These are phyloP conservation scores for Aureobasidium sp. DNA, from an alignment of 2,329 filamentous ascomycete species.

Conservation along the genomic window DNA sequence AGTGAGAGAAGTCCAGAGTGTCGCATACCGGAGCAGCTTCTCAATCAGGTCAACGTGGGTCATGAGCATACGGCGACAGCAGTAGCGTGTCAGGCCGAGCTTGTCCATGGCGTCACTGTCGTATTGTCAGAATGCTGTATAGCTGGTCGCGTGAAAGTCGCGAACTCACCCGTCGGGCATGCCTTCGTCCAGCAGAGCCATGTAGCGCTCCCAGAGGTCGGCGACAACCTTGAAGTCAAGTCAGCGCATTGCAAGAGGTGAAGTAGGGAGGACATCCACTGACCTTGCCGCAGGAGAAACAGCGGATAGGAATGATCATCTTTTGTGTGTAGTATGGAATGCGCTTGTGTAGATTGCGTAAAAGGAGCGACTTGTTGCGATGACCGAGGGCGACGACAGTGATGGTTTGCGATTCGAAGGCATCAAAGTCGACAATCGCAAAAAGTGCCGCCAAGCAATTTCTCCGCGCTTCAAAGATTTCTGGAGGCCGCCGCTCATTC, in stretches of 20 bases:
- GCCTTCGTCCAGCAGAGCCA: conserved; percentile 85
- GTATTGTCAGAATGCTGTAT: conserved; percentile 6
- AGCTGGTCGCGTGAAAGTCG: neutral
- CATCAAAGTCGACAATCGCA: neutral
- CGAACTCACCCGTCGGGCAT: conserved; percentile 35
- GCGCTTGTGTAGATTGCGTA: neutral
- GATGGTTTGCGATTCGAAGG: neutral
- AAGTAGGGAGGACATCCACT: conserved; percentile 24
- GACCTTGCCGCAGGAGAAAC: conserved; percentile 99
- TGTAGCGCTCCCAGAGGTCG: conserved; percentile 97
- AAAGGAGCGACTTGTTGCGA: neutral
- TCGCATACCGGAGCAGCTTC: conserved; percentile 87
- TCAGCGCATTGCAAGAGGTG: conserved; percentile 15
- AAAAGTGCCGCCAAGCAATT: conserved; percentile 11
- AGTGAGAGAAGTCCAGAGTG: neutral
- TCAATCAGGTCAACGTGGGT: conserved; percentile 99
- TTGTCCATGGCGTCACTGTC: conserved; percentile 94
- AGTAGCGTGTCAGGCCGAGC: conserved; percentile 94
- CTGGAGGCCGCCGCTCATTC: conserved; percentile 1
- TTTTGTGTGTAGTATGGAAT: neutral
- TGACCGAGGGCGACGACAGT: neutral
- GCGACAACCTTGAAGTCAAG: conserved; percentile 79
- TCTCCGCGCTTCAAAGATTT: conserved; percentile 10
- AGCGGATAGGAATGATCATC: conserved; percentile 99
- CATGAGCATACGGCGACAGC: conserved; percentile 99